Conservation (phyloP, 1,284 basidiomycete genomes). For the Trichosporon inkin region DNA sequence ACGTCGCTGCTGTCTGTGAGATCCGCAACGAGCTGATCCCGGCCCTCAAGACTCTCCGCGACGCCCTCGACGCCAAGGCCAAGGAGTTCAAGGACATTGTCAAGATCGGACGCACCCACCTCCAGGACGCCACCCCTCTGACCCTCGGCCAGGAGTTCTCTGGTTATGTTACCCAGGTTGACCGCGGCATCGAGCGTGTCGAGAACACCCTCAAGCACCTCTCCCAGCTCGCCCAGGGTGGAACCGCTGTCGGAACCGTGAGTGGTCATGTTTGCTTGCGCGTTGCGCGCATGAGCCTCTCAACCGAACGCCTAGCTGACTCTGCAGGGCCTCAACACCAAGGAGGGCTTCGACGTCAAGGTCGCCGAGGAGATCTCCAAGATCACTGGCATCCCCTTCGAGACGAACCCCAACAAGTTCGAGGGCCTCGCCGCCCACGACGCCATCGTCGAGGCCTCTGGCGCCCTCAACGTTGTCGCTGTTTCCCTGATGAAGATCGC, state of each 20-base stretch:
- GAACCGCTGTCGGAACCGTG: slow-evolving; percentile 96
- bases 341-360: slow-evolving; percentile 91
- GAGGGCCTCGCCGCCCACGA: slow-evolving; percentile 96
- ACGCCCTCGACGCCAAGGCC: slow-evolving; percentile 77
- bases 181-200: slow-evolving; percentile 84
- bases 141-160: slow-evolving; percentile 99
- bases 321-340: slow-evolving; percentile 86
- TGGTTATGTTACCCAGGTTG: slow-evolving; percentile 93
- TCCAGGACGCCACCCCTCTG: slow-evolving; percentile 96
- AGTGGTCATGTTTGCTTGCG: slow-evolving; percentile 36
- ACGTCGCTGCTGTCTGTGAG: slow-evolving; percentile 91
- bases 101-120: slow-evolving; percentile 97
- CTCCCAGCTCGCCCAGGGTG: slow-evolving; percentile 90
- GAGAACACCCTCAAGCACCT: slow-evolving; percentile 79
- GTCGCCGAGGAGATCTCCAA: slow-evolving; percentile 89
- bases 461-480: slow-evolving; percentile 90
- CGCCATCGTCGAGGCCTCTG: slow-evolving; percentile 94
- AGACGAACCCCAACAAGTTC: slow-evolving; percentile 99
- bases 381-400: slow-evolving; percentile 83
- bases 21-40: slow-evolving; percentile 77
- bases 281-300: not conserved
- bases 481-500: slow-evolving; percentile 99
- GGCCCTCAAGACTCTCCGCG: slow-evolving; percentile 74
- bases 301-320: not conserved
- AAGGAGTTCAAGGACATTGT: slow-evolving; percentile 83